Base-by-base conservation (phyloP, 1,284 basidiomycete species). In the Fomitopsis betulina region DNA sequence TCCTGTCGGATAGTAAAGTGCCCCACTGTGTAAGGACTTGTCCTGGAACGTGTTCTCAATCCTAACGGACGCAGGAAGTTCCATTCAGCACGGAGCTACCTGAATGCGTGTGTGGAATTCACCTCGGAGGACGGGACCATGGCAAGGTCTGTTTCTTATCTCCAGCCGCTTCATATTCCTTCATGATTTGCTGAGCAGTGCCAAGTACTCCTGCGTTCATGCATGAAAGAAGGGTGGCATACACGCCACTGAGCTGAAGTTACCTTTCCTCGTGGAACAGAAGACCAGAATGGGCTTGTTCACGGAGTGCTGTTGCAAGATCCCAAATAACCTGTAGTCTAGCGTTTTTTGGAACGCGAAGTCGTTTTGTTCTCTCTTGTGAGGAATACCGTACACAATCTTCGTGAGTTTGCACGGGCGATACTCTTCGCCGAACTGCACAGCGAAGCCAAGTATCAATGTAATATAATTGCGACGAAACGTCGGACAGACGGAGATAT, bases 381-480 rank as follows among this genome's bases (percentile, higher is more conserved):
- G 82, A 21, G 76, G 72, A 52, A 87, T 76, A 1, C 87, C 85
- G 58, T 89, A 80, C 2, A 94, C 87, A 63, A 85, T 77, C 58
- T 88, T 84, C 3, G 80, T 83, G 2, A 98, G 79, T 61, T 86
- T 87, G 72, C 93, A 95, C 0, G 95, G 93, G 21, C 95, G 82
- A 68, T 84, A 96, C 58, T 93, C 89, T 65, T 97, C 94, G 1
- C 92, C 94, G 65, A 98, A 98, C 93, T 96, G 66, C 15, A 4
- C 32, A 37, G 9, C n/a, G 19, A 12, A 42, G 25, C 23, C 21
- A 3, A 23, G 39, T 7, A 32, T 35, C 35, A 47, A 25, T 40
- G 37, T 32, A 21, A 30, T 47, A 15, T 49, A 27, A 38, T 21
- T 23, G 15, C 19, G 40, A n/a, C 17, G 27, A 27, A 25, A 9